These are phyloP conservation scores for Nowakowskiella sp. DNA, from an alignment of 192 early-diverging fungal genomes.

Conservation along the genomic window DNA sequence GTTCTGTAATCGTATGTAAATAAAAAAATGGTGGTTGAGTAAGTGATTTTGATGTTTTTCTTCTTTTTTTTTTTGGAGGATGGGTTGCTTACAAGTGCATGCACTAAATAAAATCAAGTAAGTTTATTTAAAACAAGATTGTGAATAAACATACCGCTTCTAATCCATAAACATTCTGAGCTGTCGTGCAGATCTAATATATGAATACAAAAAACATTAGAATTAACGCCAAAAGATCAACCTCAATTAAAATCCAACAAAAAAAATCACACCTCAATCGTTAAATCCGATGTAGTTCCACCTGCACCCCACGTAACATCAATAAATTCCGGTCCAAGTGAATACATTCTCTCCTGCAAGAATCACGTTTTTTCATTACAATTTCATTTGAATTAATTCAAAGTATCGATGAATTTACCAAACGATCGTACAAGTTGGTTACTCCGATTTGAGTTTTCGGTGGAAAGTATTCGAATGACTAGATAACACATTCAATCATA, in stretches of 20 bases:
- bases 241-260: constrained; percentile 1
- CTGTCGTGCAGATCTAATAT: constrained; percentile 49
- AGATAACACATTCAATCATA: background rate
- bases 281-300: constrained; percentile 78
- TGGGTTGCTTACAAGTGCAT: constrained; percentile 72
- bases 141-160: constrained; percentile 55
- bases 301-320: constrained; percentile 98
- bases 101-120: constrained; percentile 4
- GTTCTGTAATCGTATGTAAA: constrained; percentile 31
- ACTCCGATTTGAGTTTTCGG: constrained; percentile 96
- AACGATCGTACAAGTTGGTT: constrained; percentile 92
- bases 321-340: constrained; percentile 87
- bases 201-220: constrained; percentile 3
- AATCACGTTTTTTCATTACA: constrained; percentile 1
- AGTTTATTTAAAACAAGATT: background rate
- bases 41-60: too few species aligned
- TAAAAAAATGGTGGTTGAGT: background rate
- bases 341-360: constrained; percentile 79
- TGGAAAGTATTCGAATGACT: constrained; percentile 97
- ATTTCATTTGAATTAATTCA: background rate
- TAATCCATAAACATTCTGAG: constrained; percentile 87
- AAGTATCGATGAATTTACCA: constrained; percentile 32
- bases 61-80: too few species aligned
- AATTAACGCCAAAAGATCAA: background rate
- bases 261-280: constrained; percentile 67